phyloP scores from a whole-genome alignment of 2,329 filamentous ascomycete species.

The Didymella arachidicola region DNA sequence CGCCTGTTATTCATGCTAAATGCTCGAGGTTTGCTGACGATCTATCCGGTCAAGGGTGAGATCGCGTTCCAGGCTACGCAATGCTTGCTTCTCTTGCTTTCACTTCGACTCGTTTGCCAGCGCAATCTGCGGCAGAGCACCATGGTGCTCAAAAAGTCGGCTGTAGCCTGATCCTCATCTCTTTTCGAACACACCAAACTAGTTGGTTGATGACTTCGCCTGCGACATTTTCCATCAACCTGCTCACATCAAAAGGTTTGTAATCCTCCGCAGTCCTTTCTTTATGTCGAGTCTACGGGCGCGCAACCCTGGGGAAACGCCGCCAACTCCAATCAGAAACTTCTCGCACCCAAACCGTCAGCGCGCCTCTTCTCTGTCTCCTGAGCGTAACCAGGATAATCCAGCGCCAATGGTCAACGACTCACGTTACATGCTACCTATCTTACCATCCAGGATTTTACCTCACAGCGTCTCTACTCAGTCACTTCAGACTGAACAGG shows the following conservation, averaged over 20 bases:
- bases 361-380: neutral
- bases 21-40: neutral
- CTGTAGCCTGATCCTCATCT: neutral
- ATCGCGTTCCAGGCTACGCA: neutral
- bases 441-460: neutral
- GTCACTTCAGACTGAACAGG: conserved; percentile 3
- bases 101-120: conserved; percentile 7
- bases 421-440: conserved; percentile 2
- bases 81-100: conserved; percentile 10
- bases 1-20: too few species aligned
- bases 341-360: conserved; percentile 3
- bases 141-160: conserved; percentile 4
- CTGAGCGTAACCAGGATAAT: neutral
- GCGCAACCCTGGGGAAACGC: neutral
- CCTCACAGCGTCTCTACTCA: conserved; percentile 2
- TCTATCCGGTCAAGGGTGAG: neutral
- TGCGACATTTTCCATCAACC: neutral
- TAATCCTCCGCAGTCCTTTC: neutral
- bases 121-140: conserved; percentile 2
- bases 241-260: neutral
- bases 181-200: neutral
- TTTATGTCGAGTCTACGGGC: neutral
- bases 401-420: conserved; percentile 3
- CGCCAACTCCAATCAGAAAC: neutral
- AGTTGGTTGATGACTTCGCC: neutral